Evolutionary conservation across 306 rosid genomes (phyloP).

Genomic region (Castanea crenata): DNA sequence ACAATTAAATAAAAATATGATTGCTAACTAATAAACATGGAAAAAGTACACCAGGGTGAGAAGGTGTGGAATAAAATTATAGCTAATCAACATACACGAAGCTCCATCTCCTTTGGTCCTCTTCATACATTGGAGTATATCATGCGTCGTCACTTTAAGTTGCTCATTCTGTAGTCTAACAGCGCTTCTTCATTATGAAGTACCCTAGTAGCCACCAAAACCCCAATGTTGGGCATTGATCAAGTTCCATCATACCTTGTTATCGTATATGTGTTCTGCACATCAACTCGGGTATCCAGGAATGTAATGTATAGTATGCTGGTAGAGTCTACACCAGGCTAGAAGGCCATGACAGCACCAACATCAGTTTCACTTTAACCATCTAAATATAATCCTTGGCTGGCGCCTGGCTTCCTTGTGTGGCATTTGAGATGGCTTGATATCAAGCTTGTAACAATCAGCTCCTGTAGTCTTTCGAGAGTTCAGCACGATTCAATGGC

Average conservation of each 20-base stretch:
- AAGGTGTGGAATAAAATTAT: not conserved
- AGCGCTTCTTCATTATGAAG: conserved; percentile 77
- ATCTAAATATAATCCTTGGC: conserved; percentile 71
- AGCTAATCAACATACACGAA: conserved; percentile 2
- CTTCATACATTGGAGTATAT: conserved; percentile 81
- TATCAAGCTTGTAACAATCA: conserved; percentile 59
- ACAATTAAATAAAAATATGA: not conserved
- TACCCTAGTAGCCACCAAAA: conserved; percentile 65
- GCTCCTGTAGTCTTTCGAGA: conserved; percentile 58
- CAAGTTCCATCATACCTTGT: conserved; percentile 76
- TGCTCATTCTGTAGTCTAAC: conserved; percentile 85
- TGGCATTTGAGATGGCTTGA: conserved; percentile 67
- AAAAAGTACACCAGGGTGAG: not conserved
- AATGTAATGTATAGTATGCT: conserved; percentile 69
- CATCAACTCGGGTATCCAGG: conserved; percentile 89
- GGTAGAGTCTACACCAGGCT: conserved; percentile 80
- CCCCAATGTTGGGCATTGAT: conserved; percentile 92
- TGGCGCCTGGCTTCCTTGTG: conserved; percentile 56
- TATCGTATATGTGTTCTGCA: conserved; percentile 74
- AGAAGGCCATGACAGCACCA: conserved; percentile 75
- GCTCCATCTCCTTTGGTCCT: conserved; percentile 90
- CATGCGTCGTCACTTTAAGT: conserved; percentile 71
- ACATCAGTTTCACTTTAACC: conserved; percentile 55
- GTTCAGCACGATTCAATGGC: conserved; percentile 51
- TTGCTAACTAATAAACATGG: not conserved